Conservation (phyloP, 2,329 filamentous ascomycete genomes). For the Clarireedia hainanense region DNA sequence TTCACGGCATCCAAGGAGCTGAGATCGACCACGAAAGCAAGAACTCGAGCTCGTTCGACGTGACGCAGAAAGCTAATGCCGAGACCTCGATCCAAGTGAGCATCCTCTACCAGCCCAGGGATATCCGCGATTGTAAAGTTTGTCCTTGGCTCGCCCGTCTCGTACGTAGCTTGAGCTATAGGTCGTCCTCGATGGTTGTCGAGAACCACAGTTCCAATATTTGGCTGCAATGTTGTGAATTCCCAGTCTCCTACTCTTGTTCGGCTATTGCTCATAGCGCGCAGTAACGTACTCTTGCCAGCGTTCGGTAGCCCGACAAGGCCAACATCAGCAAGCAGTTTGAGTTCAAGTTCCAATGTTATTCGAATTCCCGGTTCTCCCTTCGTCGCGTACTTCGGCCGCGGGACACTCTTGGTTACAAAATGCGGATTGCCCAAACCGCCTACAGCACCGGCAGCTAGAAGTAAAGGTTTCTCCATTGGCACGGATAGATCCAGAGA, state of each 20-base stretch:
- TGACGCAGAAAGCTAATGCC: slow-evolving; percentile 89
- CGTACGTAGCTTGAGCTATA: slow-evolving; percentile 33
- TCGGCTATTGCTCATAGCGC: slow-evolving; percentile 79
- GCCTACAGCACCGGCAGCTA: slow-evolving; percentile 81
- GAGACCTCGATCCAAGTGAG: slow-evolving; percentile 84
- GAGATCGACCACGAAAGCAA: slow-evolving; percentile 91
- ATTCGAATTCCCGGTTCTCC: slow-evolving; percentile 75
- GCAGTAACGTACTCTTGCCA: slow-evolving; percentile 86
- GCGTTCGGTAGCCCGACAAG: slow-evolving; percentile 93
- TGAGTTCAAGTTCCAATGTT: slow-evolving; percentile 80
- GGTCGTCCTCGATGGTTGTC: slow-evolving; percentile 80
- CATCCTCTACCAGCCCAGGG: slow-evolving; percentile 84
- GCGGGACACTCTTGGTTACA: slow-evolving; percentile 61
- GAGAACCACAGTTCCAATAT: slow-evolving; percentile 90
- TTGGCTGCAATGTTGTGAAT: slow-evolving; percentile 91
- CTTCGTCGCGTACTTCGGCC: slow-evolving; percentile 81
- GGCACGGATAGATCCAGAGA: slow-evolving; percentile 65
- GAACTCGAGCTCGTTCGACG: slow-evolving; percentile 84
- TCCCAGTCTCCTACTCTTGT: slow-evolving; percentile 91
- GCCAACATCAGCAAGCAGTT: slow-evolving; percentile 89
- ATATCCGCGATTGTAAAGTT: slow-evolving; percentile 94
- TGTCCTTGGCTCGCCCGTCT: slow-evolving; percentile 52
- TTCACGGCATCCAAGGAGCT: slow-evolving; percentile 68
- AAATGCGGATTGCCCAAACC: slow-evolving; percentile 94
- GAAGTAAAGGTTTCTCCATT: slow-evolving; percentile 74